Percentiles rank a stretch among this genome's conserved stretches.
Evolutionary conservation across 2,329 filamentous ascomycete genomes (phyloP).

Genomic region (Dryadomyces quercivorus): DNA sequence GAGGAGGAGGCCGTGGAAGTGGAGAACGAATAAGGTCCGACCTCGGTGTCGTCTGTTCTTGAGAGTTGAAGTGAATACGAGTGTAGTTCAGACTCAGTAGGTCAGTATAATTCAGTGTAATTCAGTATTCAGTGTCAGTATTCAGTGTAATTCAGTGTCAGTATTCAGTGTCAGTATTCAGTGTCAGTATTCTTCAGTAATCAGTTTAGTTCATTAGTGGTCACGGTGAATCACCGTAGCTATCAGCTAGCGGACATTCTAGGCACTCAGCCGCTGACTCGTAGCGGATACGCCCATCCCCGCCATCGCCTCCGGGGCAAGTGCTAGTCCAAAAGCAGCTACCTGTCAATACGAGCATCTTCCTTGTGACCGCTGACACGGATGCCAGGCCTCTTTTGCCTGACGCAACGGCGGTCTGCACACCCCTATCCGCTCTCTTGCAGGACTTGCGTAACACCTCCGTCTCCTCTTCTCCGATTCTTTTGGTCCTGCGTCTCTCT

Average conservation of each 20-base stretch:
- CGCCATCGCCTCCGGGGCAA: not conserved
- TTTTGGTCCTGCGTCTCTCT: not conserved
- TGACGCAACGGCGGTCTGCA: not conserved
- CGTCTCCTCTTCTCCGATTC: too few species aligned
- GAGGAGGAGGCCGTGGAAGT: not conserved
- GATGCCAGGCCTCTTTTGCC: not conserved
- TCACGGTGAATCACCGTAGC: not conserved
- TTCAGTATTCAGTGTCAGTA: too few species aligned
- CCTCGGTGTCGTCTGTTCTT: too few species aligned
- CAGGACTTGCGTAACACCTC: too few species aligned
- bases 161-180: too few species aligned
- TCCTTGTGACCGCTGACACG: not conserved
- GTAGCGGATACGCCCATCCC: not conserved
- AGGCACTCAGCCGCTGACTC: not conserved
- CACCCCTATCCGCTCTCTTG: not conserved
- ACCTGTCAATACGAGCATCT: slow-evolving; percentile 3
- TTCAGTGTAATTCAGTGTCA: too few species aligned
- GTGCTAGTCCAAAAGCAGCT: slow-evolving; percentile 3
- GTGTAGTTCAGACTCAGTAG: too few species aligned
- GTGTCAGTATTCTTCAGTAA: too few species aligned
- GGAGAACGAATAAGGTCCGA: not conserved
- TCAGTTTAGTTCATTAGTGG: too few species aligned
- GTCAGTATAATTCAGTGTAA: too few species aligned
- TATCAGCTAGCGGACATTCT: not conserved
- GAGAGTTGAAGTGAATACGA: too few species aligned